phyloP scores from a whole-genome alignment of 2,329 filamentous ascomycete genomes.

The Xylaria sp. region DNA sequence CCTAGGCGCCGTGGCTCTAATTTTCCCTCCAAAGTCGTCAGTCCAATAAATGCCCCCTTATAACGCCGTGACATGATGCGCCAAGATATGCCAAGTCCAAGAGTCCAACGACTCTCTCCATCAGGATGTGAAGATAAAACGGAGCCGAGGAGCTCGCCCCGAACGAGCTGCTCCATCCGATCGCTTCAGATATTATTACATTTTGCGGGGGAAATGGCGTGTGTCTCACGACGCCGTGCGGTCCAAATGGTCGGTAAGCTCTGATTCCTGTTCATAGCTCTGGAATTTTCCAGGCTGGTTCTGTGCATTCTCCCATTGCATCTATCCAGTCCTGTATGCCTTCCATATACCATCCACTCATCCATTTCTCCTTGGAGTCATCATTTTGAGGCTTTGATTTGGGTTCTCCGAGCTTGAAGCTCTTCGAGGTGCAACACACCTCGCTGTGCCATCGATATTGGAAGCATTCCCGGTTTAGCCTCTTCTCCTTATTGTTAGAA shows the following conservation, averaged over 20 bases:
- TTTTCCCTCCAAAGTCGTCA: constrained; percentile 12
- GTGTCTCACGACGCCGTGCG: background rate
- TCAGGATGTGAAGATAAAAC: constrained; percentile 17
- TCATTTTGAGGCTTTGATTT: constrained; percentile 48
- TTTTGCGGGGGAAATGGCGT: background rate
- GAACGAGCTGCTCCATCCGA: background rate
- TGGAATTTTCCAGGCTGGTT: constrained; percentile 55
- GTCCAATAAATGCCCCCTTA: background rate
- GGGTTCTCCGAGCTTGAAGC: constrained; percentile 59
- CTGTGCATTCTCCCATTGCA: constrained; percentile 56
- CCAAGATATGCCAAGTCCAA: constrained; percentile 34
- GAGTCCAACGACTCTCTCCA: constrained; percentile 25
- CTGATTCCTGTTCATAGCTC: constrained; percentile 42
- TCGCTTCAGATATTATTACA: constrained; percentile 22
- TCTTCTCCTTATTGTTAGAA: constrained; percentile 44
- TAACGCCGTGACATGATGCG: constrained; percentile 35
- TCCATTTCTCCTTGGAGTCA: constrained; percentile 50
- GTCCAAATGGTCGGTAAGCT: constrained; percentile 4
- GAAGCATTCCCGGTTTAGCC: constrained; percentile 55
- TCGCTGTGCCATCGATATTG: constrained; percentile 60
- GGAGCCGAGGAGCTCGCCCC: background rate
- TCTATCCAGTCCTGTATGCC: constrained; percentile 62
- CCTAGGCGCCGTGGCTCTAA: constrained; percentile 25
- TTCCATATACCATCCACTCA: constrained; percentile 60
- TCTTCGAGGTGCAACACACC: constrained; percentile 57